Evolutionary conservation across 768 basidiomycete genomes (phyloP).

Genomic region (Glaciozyma antarctica): DNA sequence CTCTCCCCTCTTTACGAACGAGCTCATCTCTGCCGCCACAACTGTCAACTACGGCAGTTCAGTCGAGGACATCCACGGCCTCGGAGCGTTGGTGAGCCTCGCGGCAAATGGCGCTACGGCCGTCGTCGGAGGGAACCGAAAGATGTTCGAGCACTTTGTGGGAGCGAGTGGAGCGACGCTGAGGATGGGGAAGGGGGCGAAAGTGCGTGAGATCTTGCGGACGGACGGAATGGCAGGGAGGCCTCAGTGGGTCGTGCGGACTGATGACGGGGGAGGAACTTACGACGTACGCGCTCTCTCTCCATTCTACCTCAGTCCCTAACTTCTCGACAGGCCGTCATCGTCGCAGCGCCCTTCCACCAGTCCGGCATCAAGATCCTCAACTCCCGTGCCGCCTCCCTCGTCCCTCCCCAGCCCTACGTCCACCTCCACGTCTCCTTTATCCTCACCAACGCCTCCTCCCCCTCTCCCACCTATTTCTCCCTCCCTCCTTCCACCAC

Average conservation of each 20-base stretch:
- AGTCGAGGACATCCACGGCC: conserved; percentile 59
- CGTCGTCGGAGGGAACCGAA: conserved; percentile 70
- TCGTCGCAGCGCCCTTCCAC: conserved; percentile 80
- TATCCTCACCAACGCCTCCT: conserved; percentile 62
- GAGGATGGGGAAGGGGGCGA: conserved; percentile 45
- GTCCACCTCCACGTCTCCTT: conserved; percentile 80
- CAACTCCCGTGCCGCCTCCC: conserved; percentile 38
- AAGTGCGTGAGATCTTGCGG: conserved; percentile 28
- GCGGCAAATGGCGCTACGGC: conserved; percentile 58
- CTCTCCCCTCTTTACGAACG: conserved; percentile 52
- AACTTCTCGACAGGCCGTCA: conserved; percentile 49
- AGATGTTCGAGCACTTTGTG: conserved; percentile 74
- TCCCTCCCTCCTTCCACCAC: conserved; percentile 44
- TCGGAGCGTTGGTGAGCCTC: conserved; percentile 63
- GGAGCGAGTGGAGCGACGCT: conserved; percentile 59
- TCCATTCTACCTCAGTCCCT: not conserved
- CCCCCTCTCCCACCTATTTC: conserved; percentile 61
- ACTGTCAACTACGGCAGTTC: conserved; percentile 49
- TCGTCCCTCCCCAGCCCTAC: conserved; percentile 64
- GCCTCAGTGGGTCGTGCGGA: conserved; percentile 23
- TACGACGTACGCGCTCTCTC: conserved; percentile 11
- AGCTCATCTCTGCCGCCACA: conserved; percentile 69
- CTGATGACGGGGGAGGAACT: conserved; percentile 11
- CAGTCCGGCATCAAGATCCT: conserved; percentile 43
- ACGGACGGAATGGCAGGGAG: conserved; percentile 8